A percentile compares a stretch with the other conserved stretches of the same genome.
phyloP scores from a whole-genome alignment of 2,329 filamentous ascomycete genomes.

The Pseudodiploospora longispora region DNA sequence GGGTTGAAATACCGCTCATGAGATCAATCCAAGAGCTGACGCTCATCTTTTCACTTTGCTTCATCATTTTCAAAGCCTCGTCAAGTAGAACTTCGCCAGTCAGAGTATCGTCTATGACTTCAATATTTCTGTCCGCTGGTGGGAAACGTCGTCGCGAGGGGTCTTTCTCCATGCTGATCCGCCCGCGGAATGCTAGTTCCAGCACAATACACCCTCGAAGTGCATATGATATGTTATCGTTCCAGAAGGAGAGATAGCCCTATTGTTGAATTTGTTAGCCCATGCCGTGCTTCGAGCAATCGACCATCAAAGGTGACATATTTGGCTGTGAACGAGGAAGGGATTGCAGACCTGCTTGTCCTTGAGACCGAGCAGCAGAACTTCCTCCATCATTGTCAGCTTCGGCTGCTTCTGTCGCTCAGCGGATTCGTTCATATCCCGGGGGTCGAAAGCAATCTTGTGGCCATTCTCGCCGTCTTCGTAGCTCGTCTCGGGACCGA shows the following conservation, averaged over 20 bases:
- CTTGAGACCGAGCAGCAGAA: constrained; percentile 88
- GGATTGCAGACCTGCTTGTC: constrained; percentile 78
- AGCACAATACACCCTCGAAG: constrained; percentile 96
- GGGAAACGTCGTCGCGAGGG: constrained; percentile 85
- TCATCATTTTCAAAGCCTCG: constrained; percentile 99
- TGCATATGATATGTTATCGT: constrained; percentile 99
- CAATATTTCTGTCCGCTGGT: constrained; percentile 85
- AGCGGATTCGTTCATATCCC: constrained; percentile 93
- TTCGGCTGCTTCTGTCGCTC: constrained; percentile 98
- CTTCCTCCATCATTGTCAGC: constrained; percentile 97
- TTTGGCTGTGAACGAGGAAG: no score
- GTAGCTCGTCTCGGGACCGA: constrained; percentile 70
- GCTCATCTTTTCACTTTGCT: constrained; percentile 99
- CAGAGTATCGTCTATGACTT: constrained; percentile 92
- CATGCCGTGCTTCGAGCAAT: constrained; percentile 7
- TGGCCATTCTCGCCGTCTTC: constrained; percentile 90
- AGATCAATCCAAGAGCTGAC: constrained; percentile 98
- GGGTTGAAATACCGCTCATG: constrained; percentile 74
- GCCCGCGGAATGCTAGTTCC: constrained; percentile 89
- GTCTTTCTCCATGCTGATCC: constrained; percentile 98
- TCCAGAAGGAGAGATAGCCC: constrained; percentile 99
- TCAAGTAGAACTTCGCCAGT: constrained; percentile 96
- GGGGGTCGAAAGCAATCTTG: constrained; percentile 95
- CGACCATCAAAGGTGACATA: no score
- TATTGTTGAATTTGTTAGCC: constrained; percentile 28